These are phyloP conservation scores for Hemileccinum impolitum DNA, from an alignment of 768 basidiomycete genomes.

Conservation along the genomic window DNA sequence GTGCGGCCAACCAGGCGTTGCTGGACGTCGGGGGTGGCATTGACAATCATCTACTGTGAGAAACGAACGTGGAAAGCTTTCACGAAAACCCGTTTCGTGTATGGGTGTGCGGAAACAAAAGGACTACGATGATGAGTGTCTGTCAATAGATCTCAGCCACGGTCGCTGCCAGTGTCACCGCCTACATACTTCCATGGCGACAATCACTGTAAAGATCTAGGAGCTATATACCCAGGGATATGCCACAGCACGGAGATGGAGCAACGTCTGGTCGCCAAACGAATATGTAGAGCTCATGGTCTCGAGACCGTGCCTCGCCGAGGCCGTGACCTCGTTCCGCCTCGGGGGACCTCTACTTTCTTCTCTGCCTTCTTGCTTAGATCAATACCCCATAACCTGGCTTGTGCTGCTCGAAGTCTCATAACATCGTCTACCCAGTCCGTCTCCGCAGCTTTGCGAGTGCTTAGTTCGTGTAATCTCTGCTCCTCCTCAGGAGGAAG, in stretches of 20 bases:
- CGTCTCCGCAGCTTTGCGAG: conserved; percentile 45
- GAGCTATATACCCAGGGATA: background rate
- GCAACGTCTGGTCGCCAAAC: background rate
- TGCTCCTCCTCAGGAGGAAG: conserved; percentile 54
- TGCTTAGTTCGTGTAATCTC: conserved; percentile 47
- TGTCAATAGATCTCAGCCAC: conserved; percentile 1
- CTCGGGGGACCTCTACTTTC: conserved; percentile 13
- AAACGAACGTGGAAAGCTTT: conserved; percentile 23
- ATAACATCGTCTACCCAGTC: conserved; percentile 71
- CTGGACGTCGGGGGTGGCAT: conserved; percentile 74
- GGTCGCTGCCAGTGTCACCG: background rate
- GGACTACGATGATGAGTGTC: no score
- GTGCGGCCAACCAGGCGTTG: conserved; percentile 73
- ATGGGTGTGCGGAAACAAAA: background rate
- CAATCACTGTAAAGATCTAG: background rate
- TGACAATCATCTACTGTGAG: conserved; percentile 22
- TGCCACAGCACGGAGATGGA: conserved; percentile 2
- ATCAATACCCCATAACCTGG: conserved; percentile 37
- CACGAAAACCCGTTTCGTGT: conserved; percentile 16
- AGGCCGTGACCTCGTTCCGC: conserved; percentile 32
- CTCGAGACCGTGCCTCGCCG: conserved; percentile 21
- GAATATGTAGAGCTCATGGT: conserved; percentile 5
- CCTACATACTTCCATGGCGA: background rate
- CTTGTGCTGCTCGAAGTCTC: conserved; percentile 34
- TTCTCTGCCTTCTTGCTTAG: conserved; percentile 27